Evolutionary conservation across 768 basidiomycete genomes (phyloP).

Genomic region (Hygrocybe punicea): DNA sequence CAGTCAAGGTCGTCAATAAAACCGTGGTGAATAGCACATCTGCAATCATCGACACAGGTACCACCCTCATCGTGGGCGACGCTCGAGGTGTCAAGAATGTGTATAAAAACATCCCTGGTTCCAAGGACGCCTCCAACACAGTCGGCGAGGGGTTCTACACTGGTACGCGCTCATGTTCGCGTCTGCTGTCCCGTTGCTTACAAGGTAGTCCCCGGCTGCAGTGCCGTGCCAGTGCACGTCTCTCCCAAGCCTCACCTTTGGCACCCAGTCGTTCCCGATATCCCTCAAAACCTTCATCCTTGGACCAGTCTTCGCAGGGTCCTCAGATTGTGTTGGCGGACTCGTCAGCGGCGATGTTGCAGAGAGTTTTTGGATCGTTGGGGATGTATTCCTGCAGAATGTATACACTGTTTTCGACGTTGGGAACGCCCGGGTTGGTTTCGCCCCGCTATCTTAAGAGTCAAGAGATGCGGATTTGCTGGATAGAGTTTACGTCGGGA

Average conservation of each 20-base stretch:
- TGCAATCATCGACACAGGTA: conserved; percentile 38
- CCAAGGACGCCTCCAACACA: conserved; percentile 12
- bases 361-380: conserved; percentile 34
- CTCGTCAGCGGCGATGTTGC: conserved; percentile 44
- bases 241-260: conserved; percentile 36
- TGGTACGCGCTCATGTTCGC: conserved; percentile 14
- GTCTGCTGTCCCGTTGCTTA: conserved; percentile 22
- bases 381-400: conserved; percentile 39
- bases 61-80: conserved; percentile 35
- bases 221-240: conserved; percentile 27
- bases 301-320: conserved; percentile 40
- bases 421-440: conserved; percentile 34
- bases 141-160: conserved; percentile 12
- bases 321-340: conserved; percentile 46
- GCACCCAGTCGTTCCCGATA: conserved; percentile 40
- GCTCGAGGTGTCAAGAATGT: conserved; percentile 16
- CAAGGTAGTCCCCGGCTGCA: not conserved
- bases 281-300: conserved; percentile 43
- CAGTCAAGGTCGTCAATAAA: conserved; percentile 13
- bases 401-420: conserved; percentile 46
- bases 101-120: conserved; percentile 25
- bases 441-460: conserved; percentile 27
- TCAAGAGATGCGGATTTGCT: too few relatives aligned
- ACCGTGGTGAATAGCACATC: conserved; percentile 12
- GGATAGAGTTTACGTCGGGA: too few relatives aligned